phyloP scores from a whole-genome alignment of 2,329 filamentous ascomycete species.

The Talaromyces marneffei region DNA sequence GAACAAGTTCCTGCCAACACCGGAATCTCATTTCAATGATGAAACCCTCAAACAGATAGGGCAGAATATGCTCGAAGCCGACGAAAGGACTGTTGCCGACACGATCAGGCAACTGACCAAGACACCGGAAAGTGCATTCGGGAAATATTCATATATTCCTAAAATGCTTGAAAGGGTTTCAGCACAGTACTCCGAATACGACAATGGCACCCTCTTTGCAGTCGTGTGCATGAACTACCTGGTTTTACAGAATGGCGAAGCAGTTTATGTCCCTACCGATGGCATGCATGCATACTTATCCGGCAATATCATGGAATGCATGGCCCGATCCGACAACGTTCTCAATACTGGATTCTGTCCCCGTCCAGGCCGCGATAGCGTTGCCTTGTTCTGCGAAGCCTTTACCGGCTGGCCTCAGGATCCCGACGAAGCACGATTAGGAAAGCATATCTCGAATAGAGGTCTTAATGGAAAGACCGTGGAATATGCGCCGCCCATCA shows the following conservation, averaged over 20 bases:
- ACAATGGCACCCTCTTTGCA: conserved; percentile 64
- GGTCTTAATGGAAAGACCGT: conserved; percentile 56
- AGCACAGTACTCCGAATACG: conserved; percentile 57
- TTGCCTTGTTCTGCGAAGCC: conserved; percentile 58
- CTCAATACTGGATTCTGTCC: conserved; percentile 71
- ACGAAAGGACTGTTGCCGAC: conserved; percentile 47
- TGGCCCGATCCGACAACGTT: conserved; percentile 70
- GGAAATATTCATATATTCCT: conserved; percentile 53
- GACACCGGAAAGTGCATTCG: conserved; percentile 46
- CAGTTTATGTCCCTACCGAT: conserved; percentile 65
- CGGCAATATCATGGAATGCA: conserved; percentile 72
- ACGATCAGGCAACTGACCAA: conserved; percentile 50
- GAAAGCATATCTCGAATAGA: conserved; percentile 44
- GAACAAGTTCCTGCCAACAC: conserved; percentile 47
- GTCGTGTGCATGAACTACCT: conserved; percentile 71
- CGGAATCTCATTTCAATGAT: conserved; percentile 48
- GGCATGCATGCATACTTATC: conserved; percentile 68
- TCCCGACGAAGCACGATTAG: conserved; percentile 52
- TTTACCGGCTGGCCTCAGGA: conserved; percentile 61
- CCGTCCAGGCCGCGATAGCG: conserved; percentile 55
- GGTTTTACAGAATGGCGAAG: conserved; percentile 58
- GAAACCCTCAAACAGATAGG: conserved; percentile 54
- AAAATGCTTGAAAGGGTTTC: conserved; percentile 60
- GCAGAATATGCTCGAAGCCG: conserved; percentile 48
- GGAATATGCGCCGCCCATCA: conserved; percentile 61